Evolutionary conservation across 2,329 filamentous ascomycete species (phyloP).

Genomic region (Ceratocystis variospora): DNA sequence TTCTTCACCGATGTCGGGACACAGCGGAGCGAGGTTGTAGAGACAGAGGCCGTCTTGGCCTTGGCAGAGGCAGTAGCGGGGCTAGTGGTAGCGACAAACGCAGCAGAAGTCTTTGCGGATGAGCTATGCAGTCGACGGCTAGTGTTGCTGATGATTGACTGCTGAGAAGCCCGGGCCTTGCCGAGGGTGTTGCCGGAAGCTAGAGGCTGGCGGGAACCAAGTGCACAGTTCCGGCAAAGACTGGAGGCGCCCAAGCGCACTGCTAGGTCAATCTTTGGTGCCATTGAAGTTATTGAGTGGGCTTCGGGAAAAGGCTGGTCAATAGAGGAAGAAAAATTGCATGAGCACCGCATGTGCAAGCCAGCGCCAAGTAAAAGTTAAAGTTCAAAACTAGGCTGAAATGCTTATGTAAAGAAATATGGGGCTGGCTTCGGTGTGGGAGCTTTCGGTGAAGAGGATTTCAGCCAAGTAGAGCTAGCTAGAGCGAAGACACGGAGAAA

Average conservation of each 20-base stretch:
- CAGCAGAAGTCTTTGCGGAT: background rate
- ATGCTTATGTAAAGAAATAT: conserved; percentile 11
- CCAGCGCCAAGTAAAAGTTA: background rate
- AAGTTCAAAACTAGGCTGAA: conserved; percentile 5
- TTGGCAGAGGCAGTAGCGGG: background rate
- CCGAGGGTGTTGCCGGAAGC: background rate
- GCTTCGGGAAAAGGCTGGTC: background rate
- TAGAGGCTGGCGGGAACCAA: background rate
- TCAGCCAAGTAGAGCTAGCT: background rate
- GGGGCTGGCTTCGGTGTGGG: conserved; percentile 1
- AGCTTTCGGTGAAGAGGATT: background rate
- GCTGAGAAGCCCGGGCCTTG: background rate
- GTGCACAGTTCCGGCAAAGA: conserved; percentile 15
- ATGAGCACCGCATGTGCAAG: background rate
- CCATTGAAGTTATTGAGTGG: conserved; percentile 14
- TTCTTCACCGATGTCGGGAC: background rate
- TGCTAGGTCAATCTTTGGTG: conserved; percentile 19
- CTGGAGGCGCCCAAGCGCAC: conserved; percentile 19
- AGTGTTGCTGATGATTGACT: background rate
- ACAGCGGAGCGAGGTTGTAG: background rate
- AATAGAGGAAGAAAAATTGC: background rate
- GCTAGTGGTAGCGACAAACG: background rate
- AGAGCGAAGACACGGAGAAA: background rate
- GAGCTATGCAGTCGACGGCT: conserved; percentile 13
- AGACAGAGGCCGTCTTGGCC: background rate